A percentile compares a stretch with the other conserved stretches of the same genome.
These are phyloP conservation scores for Albophoma yamanashiensis DNA, from an alignment of 2,329 filamentous ascomycete genomes.

Conservation along the genomic window DNA sequence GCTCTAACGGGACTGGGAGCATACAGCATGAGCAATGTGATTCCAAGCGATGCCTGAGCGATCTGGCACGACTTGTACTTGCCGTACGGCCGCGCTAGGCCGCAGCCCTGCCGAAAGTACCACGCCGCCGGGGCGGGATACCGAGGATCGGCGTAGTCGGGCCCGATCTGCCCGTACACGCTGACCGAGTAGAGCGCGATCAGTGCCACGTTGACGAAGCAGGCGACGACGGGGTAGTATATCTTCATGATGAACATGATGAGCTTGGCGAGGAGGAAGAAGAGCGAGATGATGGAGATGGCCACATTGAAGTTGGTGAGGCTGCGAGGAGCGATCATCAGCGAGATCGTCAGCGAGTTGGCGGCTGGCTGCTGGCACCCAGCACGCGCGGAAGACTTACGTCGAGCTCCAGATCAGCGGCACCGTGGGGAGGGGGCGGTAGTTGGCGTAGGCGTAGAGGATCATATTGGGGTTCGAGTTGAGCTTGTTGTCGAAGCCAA, in stretches of 20 bases:
- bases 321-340: slow-evolving; percentile 27
- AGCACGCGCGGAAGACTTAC: slow-evolving; percentile 37
- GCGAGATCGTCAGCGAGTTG: too few relatives aligned
- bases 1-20: slow-evolving; percentile 17
- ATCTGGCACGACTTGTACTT: slow-evolving; percentile 52
- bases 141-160: slow-evolving; percentile 57
- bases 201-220: slow-evolving; percentile 46
- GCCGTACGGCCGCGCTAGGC: slow-evolving; percentile 41
- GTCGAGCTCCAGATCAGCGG: slow-evolving; percentile 64
- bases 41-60: slow-evolving; percentile 56
- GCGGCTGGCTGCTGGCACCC: background rate
- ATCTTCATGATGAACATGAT: slow-evolving; percentile 60
- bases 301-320: slow-evolving; percentile 68
- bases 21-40: slow-evolving; percentile 58
- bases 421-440: slow-evolving; percentile 46
- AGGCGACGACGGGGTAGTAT: slow-evolving; percentile 56
- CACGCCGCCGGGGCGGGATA: slow-evolving; percentile 55
- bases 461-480: slow-evolving; percentile 63
- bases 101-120: slow-evolving; percentile 66
- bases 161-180: slow-evolving; percentile 60
- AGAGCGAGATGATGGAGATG: slow-evolving; percentile 65
- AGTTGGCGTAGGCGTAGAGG: slow-evolving; percentile 65
- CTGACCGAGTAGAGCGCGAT: slow-evolving; percentile 54
- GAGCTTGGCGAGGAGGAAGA: slow-evolving; percentile 62
- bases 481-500: slow-evolving; percentile 59